Base-by-base conservation (phyloP, 306 rosid species). In the Pyrus betulifolia region DNA sequence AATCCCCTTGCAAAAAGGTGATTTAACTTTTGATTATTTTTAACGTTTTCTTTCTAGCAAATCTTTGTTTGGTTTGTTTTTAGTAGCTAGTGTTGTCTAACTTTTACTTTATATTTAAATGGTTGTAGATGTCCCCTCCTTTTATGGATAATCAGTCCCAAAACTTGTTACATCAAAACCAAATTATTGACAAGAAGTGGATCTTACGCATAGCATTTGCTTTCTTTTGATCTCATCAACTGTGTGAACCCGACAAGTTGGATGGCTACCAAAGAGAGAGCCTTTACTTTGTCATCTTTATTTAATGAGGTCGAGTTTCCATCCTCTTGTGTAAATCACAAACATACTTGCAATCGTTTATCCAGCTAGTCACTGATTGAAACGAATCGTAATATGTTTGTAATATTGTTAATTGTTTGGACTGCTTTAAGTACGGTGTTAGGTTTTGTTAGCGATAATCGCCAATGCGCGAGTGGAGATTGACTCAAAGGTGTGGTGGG, bases 181-280 rank as follows among this genome's bases (percentile, higher is more conserved):
- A 45, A 74, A 74, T 74, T 62, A 74, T 74, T 28, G 61, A 74
- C 58, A 27, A 35, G 38, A 15, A 73, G 58, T 40, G 68, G 27
- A 52, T 23, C 25, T 17, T 62, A 42, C 21, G 44, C 44, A 60
- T 45, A 51, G 55, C 55, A 15, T 15, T 58, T 38, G 27, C 78
- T 44, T 73, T 57, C 18, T 15, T 51, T 51, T 51, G 21, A 15
- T 25, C 6, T 25, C 38, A 17, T 5, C 12, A 5, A 11, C 54
- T 17, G 8, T 25, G 38, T 17, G 66, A 72, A 72, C 52, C 76
- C n/a, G 67, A 72, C 76, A 55, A 18, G 30, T 54, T 14, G 55
- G 11, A 57, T n/a, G 66, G 76, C 65, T 49, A 3, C 9, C 17
- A 66, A 38, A 35, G 25, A 35, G 17, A 38, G 18, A 66, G 25